Evolutionary conservation across 306 rosid genomes (phyloP).

Genomic region (Cucumis sativus): Cucumber_9930_V3 NC_026660.2:27115001-27115500

Average conservation of each 20-base stretch:
- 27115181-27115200: constrained; percentile 38
- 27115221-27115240: background rate
- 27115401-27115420: constrained; percentile 57
- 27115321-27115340: constrained; percentile 27
- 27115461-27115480: constrained; percentile 44
- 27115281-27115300: background rate
- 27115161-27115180: constrained; percentile 54
- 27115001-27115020: constrained; percentile 14
- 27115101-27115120: constrained; percentile 40
- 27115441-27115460: constrained; percentile 80
- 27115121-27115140: constrained; percentile 54
- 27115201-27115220: background rate
- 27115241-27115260: background rate
- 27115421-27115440: constrained; percentile 50
- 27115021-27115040: constrained; percentile 6
- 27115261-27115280: background rate
- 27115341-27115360: constrained; percentile 73
- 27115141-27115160: constrained; percentile 68
- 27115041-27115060: constrained; percentile 54
- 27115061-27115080: constrained; percentile 40
- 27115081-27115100: constrained; percentile 62
- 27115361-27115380: constrained; percentile 63
- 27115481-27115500: background rate
- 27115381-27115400: constrained; percentile 65
- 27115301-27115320: background rate